These are phyloP conservation scores for Thermothelomyces thermophilus DNA, from an alignment of 2,329 filamentous ascomycete species.

Conservation along the genomic window DNA sequence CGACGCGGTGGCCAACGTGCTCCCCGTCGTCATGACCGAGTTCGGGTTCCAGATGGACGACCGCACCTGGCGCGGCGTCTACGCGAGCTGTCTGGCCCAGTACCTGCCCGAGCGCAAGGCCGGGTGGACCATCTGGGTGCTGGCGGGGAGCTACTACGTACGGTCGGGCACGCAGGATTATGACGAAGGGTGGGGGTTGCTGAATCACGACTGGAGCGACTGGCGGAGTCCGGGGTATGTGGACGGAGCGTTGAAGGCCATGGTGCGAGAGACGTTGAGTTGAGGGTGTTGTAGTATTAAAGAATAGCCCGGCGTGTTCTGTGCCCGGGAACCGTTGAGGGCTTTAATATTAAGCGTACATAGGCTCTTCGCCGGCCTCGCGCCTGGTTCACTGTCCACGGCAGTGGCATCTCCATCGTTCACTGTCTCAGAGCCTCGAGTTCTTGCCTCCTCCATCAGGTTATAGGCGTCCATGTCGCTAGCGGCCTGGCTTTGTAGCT, in stretches of 20 bases:
- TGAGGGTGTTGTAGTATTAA: background rate
- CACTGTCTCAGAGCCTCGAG: too few relatives aligned
- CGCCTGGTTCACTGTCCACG: too few relatives aligned
- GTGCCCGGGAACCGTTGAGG: too few relatives aligned
- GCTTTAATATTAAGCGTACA: too few relatives aligned
- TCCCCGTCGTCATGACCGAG: conserved; percentile 48
- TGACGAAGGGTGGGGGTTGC: conserved; percentile 52
- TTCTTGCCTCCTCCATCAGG: too few relatives aligned
- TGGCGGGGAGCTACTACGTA: conserved; percentile 54
- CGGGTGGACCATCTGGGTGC: conserved; percentile 54
- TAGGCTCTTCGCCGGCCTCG: too few relatives aligned
- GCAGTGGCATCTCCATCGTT: too few relatives aligned
- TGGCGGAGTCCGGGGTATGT: conserved; percentile 43
- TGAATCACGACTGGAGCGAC: conserved; percentile 47
- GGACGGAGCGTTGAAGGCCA: conserved; percentile 34
- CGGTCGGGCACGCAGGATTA: conserved; percentile 45
- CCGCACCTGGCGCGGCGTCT: conserved; percentile 40
- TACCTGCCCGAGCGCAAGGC: conserved; percentile 44
- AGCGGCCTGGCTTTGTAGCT: too few relatives aligned
- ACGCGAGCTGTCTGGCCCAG: conserved; percentile 45
- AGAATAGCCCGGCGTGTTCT: too few relatives aligned
- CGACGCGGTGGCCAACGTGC: conserved; percentile 28
- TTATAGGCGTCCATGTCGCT: too few relatives aligned
- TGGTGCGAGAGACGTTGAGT: conserved; percentile 29
- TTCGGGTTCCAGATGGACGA: conserved; percentile 48